Conservation (phyloP, 805 yeast species). For the Yamadazyma ubonensis region DNA sequence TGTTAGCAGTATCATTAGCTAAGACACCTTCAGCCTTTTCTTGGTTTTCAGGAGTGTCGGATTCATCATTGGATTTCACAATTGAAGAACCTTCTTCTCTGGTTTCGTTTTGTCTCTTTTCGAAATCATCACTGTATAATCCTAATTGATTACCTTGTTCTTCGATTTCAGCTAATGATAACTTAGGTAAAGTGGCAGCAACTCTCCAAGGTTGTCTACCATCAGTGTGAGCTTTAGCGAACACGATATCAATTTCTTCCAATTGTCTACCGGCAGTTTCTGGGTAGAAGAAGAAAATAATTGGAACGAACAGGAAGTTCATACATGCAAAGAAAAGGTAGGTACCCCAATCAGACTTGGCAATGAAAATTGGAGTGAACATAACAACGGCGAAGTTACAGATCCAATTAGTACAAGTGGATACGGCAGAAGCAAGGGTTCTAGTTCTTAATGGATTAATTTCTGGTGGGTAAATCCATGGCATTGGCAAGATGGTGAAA, state of each 20-base stretch:
- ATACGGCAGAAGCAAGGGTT: conserved; percentile 43
- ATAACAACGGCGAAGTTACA: conserved; percentile 45
- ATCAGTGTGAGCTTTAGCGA: conserved; percentile 60
- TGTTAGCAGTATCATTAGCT: conserved; percentile 8
- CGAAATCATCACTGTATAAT: conserved; percentile 46
- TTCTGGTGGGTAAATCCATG: conserved; percentile 50
- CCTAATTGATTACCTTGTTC: conserved; percentile 60
- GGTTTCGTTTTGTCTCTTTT: conserved; percentile 34
- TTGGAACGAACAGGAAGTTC: conserved; percentile 38
- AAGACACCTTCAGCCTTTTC: conserved; percentile 11
- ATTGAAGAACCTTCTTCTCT: conserved; percentile 18
- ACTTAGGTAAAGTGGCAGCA: conserved; percentile 60
- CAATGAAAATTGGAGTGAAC: conserved; percentile 45
- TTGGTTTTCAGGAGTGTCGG: conserved; percentile 4
- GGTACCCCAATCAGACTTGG: conserved; percentile 38
- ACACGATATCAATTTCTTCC: conserved; percentile 55
- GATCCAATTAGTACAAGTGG: conserved; percentile 48
- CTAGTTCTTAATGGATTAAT: conserved; percentile 47
- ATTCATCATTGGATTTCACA: conserved; percentile 9
- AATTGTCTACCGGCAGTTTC: conserved; percentile 46
- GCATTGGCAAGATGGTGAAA: conserved; percentile 43
- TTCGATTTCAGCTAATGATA: conserved; percentile 57
- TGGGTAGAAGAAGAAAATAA: conserved; percentile 45
- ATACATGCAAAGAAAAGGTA: conserved; percentile 42
- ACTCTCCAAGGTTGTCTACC: conserved; percentile 60